A percentile compares a stretch with the other conserved stretches of the same genome.
Evolutionary conservation across 2,329 filamentous ascomycete genomes (phyloP).

Genomic region (Ilyonectria robusta): DNA sequence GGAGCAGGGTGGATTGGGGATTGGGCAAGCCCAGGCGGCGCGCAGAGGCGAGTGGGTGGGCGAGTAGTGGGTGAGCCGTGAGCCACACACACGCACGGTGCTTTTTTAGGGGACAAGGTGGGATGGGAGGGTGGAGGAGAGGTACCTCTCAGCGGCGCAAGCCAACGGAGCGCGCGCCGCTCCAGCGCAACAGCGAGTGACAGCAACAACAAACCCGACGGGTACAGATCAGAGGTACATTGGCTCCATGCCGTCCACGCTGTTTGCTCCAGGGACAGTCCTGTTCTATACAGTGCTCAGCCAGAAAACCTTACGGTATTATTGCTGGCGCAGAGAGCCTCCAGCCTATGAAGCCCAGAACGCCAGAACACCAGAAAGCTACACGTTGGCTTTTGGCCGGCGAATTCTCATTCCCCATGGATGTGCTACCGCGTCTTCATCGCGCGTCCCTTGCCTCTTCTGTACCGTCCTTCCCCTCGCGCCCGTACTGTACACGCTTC

Average conservation of each 20-base stretch:
- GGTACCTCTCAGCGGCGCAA: constrained; percentile 21
- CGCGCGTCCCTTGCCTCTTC: neutral
- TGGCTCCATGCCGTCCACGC: neutral
- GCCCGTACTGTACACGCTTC: constrained; percentile 10
- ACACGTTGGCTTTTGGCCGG: neutral
- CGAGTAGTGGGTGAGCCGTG: constrained; percentile 28
- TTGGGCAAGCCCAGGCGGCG: constrained; percentile 27
- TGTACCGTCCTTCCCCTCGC: neutral
- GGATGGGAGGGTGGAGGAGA: constrained; percentile 39
- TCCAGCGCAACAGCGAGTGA: neutral
- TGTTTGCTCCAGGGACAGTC: neutral
- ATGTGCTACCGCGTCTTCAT: neutral
- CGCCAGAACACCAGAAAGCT: neutral
- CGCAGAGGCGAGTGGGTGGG: constrained; percentile 20
- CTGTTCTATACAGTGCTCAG: constrained; percentile 1
- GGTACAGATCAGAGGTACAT: constrained; percentile 7
- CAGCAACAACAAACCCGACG: constrained; percentile 5
- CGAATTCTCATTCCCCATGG: neutral
- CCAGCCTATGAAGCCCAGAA: neutral
- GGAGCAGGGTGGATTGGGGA: constrained; percentile 28
- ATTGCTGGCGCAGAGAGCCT: neutral
- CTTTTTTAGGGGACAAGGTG: constrained; percentile 41
- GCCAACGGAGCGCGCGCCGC: constrained; percentile 6
- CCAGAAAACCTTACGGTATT: constrained; percentile 1
- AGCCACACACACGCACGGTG: constrained; percentile 50